A percentile compares a stretch with the other conserved stretches of the same genome.
Evolutionary conservation across 345 rosid genomes (phyloP).

Genomic region (Eucalyptus regnans): DNA sequence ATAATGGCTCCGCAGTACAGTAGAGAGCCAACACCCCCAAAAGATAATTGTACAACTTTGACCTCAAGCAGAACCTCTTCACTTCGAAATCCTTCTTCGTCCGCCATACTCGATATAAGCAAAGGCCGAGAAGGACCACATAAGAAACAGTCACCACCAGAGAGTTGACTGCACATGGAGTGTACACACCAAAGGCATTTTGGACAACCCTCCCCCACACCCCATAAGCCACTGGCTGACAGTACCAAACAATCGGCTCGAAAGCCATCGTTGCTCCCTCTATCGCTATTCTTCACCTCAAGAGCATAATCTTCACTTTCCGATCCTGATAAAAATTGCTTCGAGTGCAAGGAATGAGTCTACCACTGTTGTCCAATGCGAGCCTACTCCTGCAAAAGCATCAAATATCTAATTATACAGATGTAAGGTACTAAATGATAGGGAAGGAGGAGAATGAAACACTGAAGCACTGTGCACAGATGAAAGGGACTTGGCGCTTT

Average conservation of each 20-base stretch:
- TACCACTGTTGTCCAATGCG: not conserved
- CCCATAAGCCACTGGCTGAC: constrained; percentile 66
- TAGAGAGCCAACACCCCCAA: constrained; percentile 62
- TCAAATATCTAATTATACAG: not conserved
- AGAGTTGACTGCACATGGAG: constrained; percentile 87
- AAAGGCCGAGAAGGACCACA: constrained; percentile 52
- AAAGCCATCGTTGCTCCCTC: constrained; percentile 38
- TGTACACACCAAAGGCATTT: constrained; percentile 91
- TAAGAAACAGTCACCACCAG: constrained; percentile 59
- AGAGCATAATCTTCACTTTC: not conserved
- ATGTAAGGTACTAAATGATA: not conserved
- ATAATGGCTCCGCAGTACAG: constrained; percentile 72
- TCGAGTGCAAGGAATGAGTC: not conserved
- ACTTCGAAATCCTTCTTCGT: constrained; percentile 53
- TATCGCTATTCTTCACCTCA: not conserved
- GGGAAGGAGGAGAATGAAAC: not conserved
- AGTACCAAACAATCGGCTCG: constrained; percentile 70
- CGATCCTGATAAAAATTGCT: not conserved
- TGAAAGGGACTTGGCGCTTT: not conserved
- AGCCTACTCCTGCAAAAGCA: not conserved
- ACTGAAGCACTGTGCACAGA: not conserved
- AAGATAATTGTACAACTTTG: constrained; percentile 56
- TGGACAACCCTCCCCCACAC: constrained; percentile 66
- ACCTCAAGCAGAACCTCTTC: constrained; percentile 59
- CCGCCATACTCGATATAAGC: constrained; percentile 75